Base-by-base conservation (phyloP, 352 stramenopile species). In the Phytophthora aleatoria region DNA sequence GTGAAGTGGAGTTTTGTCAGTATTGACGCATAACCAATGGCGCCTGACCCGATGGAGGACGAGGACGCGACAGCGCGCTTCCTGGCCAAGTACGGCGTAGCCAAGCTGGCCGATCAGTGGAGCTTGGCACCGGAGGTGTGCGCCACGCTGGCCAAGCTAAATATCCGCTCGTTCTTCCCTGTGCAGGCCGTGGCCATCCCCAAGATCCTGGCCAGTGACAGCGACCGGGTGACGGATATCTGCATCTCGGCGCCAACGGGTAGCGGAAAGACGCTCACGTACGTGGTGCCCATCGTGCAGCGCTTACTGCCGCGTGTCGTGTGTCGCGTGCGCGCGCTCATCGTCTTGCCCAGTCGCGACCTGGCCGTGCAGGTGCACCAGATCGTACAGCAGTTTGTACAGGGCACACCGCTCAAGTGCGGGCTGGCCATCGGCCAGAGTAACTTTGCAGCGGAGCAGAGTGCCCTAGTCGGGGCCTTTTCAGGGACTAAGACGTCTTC, bases 241-340 rank as follows among this genome's bases (percentile, higher is more conserved):
- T 99, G 96, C 76, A 98, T 99, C 71, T 95, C 94, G 39, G 96
- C 97, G 33, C 97, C 97, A 7, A 99, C 97, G 20, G 97, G 97
- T 15, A 98, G 82, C 56, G 97, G 97, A 49, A 99, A 99, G 73
- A 99, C 97, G 43, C 82, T 99, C 15, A 94, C 95, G 20, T 99
- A 99, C 79, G 87, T 98, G 11, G 71, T 99, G 36, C 97, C 97
- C 8, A 96, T 99, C 28, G 75, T 99, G 27, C 92, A 99, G 72
- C 79, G 88, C 0, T 77, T 99, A 24, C 63, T 91, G 6, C 44
- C 73, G 36, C 85, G 89, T 20, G 71, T 95, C 2, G 76, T 98
- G 10, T 89, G 84, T 56, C 80, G 96, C 51, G 74, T 99, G 50
- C 86, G 97, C 33, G 97, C 96, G 27, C 74, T 99, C 35, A 93